Base-by-base conservation (phyloP, 2,329 filamentous ascomycete genomes). In the Diaporthe citri region DNA sequence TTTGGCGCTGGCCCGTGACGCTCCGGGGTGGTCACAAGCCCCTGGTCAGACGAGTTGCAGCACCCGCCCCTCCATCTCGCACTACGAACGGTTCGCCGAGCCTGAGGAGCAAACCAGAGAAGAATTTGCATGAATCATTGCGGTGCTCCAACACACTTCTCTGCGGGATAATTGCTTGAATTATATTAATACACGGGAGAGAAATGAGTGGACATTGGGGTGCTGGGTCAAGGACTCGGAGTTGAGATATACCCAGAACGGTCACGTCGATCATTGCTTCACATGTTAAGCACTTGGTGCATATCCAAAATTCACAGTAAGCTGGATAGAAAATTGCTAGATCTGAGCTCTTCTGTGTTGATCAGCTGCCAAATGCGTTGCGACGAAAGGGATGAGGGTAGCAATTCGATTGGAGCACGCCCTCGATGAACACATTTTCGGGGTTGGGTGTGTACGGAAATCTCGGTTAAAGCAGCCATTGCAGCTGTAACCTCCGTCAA, bases 1-100 rank as follows among this genome's bases (percentile, higher is more conserved):
- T 41, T 69, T 41, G 48, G 48, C 34, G 15, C 48, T 34, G 31
- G 41, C 64, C 34, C 48, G 20, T 69, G 48, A 69, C 64, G 46
- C 13, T 28, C 15, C 10, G 8, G 9, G 43, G 64, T 67, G 43
- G 64, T 67, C 64, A 67, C 15, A 31, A 13, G 64, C 36, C 34
- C 31, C n/a, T 10, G 64, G 64, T 69, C 64, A 69, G 48, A 10
- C 64, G 31, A 15, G 22, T 39, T 15, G 31, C 43, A 6, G 62
- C 43, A 48, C 31, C 31, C 62, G 31, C 46, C 62, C 62, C 43
- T 67, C 43, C 62, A 67, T 5, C 62, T 36, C 34, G 22, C 22
- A 39, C 4, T 0, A n/a, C 25, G 28, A 48, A 51, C 43, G 20
- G 17, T 22, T 51, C 12, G 46, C 46, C 22, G 36, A 41, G 41